Evolutionary conservation across 768 basidiomycete species (phyloP).

Genomic region (Austroboletus eburneus): DNA sequence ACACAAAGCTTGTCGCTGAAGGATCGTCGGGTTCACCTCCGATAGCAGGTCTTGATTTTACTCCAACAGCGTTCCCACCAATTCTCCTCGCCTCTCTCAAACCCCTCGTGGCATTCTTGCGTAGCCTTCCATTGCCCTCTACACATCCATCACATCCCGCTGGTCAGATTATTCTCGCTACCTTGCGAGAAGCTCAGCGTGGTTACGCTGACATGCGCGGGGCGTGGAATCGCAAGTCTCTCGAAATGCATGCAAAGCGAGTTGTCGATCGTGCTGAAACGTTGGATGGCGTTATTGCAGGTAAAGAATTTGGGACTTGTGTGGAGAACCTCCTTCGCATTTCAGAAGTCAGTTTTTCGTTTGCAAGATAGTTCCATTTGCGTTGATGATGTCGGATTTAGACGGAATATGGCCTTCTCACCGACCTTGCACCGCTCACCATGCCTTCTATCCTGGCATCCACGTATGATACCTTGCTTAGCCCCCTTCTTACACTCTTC

Average conservation of each 20-base stretch:
- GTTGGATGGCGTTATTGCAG: constrained; percentile 58
- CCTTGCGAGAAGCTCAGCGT: constrained; percentile 71
- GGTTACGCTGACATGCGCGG: constrained; percentile 89
- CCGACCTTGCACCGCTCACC: constrained; percentile 60
- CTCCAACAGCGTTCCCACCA: constrained; percentile 51
- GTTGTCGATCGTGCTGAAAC: constrained; percentile 69
- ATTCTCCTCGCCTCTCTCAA: constrained; percentile 48
- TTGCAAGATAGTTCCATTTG: neutral
- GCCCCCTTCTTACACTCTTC: constrained; percentile 64
- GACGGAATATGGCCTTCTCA: constrained; percentile 66
- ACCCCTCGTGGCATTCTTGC: constrained; percentile 66
- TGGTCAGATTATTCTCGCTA: constrained; percentile 55
- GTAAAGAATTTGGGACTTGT: constrained; percentile 71
- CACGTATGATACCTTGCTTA: constrained; percentile 58
- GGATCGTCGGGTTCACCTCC: constrained; percentile 74
- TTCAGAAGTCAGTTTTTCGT: constrained; percentile 49
- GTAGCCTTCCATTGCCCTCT: constrained; percentile 67
- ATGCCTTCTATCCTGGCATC: constrained; percentile 46
- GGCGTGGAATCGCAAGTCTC: constrained; percentile 67
- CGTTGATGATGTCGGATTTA: constrained; percentile 19
- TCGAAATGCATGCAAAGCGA: constrained; percentile 68
- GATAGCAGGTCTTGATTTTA: constrained; percentile 53
- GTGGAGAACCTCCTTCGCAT: constrained; percentile 60
- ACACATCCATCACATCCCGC: constrained; percentile 85
- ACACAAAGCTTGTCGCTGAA: constrained; percentile 86